Percentiles rank a stretch among this genome's conserved stretches.
Evolutionary conservation across 2,329 filamentous ascomycete species (phyloP).

Genomic region (Cercospora citrullina): DNA sequence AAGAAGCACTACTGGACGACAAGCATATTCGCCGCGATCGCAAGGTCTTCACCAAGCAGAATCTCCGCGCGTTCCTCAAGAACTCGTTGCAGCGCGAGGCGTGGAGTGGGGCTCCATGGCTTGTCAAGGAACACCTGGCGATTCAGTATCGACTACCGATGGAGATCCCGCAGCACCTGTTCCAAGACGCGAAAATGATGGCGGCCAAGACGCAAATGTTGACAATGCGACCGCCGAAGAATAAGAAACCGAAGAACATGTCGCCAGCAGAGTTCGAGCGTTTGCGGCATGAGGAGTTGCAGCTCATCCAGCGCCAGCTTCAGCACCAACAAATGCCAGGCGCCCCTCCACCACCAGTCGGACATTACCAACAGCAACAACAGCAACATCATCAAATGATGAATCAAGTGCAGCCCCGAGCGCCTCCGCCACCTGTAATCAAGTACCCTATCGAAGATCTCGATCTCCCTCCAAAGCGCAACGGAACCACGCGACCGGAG

Average conservation of each 20-base stretch:
- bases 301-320: conserved; percentile 24
- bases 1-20: conserved; percentile 78
- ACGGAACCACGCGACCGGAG: conserved; percentile 66
- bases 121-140: conserved; percentile 85
- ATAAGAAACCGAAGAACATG: conserved; percentile 29
- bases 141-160: conserved; percentile 81
- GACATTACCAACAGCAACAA: conserved; percentile 35
- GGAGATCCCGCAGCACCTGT: conserved; percentile 79
- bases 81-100: conserved; percentile 88
- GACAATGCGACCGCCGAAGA: conserved; percentile 29
- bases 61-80: conserved; percentile 90
- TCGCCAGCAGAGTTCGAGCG: conserved; percentile 26
- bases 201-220: conserved; percentile 32
- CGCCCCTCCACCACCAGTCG: conserved; percentile 32
- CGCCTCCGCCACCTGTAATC: conserved; percentile 69
- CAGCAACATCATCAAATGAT: conserved; percentile 24
- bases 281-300: conserved; percentile 27
- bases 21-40: conserved; percentile 82
- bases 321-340: conserved; percentile 37
- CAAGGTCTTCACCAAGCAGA: conserved; percentile 91
- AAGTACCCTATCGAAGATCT: conserved; percentile 97
- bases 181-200: conserved; percentile 69
- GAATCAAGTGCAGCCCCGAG: conserved; percentile 40
- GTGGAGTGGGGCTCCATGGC: conserved; percentile 95
- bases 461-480: conserved; percentile 68